These are phyloP conservation scores for Endotrypanum monterogeii DNA, from an alignment of 208 protist species.

Conservation along the genomic window DNA sequence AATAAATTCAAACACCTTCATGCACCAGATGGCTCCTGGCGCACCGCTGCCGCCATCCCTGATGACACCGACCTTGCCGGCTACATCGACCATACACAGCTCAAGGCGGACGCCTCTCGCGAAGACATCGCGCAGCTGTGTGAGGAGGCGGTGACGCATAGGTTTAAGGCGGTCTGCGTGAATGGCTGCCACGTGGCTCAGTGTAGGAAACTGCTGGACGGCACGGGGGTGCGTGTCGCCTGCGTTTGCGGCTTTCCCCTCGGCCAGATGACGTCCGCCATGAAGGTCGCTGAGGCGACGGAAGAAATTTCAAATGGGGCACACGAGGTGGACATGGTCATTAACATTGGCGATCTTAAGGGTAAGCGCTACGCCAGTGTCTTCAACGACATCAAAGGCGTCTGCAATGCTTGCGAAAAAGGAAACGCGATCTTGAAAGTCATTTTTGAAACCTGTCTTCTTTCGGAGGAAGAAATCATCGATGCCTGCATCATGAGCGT, in stretches of 20 bases:
- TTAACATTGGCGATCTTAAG: slow-evolving; percentile 92
- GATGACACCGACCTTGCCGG: slow-evolving; percentile 24
- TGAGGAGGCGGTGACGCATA: slow-evolving; percentile 78
- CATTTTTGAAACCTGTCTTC: slow-evolving; percentile 94
- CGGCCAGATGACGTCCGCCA: slow-evolving; percentile 74
- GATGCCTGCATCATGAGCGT: slow-evolving; percentile 87
- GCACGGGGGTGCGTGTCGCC: slow-evolving; percentile 57
- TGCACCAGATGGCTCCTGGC: slow-evolving; percentile 54
- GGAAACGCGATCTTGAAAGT: slow-evolving; percentile 73
- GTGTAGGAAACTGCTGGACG: slow-evolving; percentile 47
- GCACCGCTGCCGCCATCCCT: slow-evolving; percentile 3
- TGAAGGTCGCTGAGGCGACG: slow-evolving; percentile 87
- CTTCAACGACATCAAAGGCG: slow-evolving; percentile 84
- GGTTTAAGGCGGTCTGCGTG: slow-evolving; percentile 94
- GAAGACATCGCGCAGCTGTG: slow-evolving; percentile 81
- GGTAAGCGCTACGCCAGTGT: slow-evolving; percentile 84
- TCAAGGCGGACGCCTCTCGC: slow-evolving; percentile 79
- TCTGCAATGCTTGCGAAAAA: slow-evolving; percentile 47
- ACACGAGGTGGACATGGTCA: slow-evolving; percentile 95
- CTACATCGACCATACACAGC: slow-evolving; percentile 95
- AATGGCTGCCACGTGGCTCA: slow-evolving; percentile 81
- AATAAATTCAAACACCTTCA: slow-evolving; percentile 64
- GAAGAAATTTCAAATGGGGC: slow-evolving; percentile 76
- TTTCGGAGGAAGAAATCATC: slow-evolving; percentile 90
- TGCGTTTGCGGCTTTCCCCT: slow-evolving; percentile 93